These are phyloP conservation scores for Aspergillus baeticus DNA, from an alignment of 495 filamentous ascomycete species.

Conservation along the genomic window DNA sequence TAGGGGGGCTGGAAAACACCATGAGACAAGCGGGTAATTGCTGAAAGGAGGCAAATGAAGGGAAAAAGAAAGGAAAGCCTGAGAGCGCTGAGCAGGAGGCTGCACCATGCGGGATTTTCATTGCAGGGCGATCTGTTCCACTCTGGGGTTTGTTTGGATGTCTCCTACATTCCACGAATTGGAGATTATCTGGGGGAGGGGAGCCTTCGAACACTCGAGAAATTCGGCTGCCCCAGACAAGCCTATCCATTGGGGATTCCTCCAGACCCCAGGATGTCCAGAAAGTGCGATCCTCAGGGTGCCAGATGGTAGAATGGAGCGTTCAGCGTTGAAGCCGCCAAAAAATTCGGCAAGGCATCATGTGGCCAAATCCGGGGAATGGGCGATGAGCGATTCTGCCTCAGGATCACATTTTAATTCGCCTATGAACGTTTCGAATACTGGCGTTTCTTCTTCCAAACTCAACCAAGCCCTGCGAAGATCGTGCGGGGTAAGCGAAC, in stretches of 20 bases:
- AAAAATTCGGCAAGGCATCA: slow-evolving; percentile 8
- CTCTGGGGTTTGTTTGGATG: background rate
- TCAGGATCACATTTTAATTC: background rate
- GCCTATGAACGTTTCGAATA: too few species aligned
- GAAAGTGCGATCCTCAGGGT: background rate
- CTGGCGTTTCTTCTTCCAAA: background rate
- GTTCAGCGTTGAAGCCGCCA: background rate
- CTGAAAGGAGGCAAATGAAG: slow-evolving; percentile 6
- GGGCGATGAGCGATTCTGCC: background rate
- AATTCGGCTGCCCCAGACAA: too few species aligned
- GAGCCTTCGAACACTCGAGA: background rate
- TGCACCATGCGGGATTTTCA: background rate
- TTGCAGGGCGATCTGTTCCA: background rate
- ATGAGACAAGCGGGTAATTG: slow-evolving; percentile 4
- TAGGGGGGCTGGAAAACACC: background rate
- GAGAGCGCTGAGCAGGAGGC: too few species aligned
- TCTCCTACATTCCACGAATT: background rate
- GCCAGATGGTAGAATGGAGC: background rate
- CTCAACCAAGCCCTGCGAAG: slow-evolving; percentile 14
- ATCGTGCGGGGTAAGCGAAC: slow-evolving; percentile 20
- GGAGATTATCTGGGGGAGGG: background rate
- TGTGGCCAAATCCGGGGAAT: slow-evolving; percentile 12
- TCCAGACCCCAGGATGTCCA: background rate
- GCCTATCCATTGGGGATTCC: too few species aligned
- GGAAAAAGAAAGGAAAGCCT: background rate